Conservation (phyloP, 257 asterid species). For the Sherardia arvensis region DNA sequence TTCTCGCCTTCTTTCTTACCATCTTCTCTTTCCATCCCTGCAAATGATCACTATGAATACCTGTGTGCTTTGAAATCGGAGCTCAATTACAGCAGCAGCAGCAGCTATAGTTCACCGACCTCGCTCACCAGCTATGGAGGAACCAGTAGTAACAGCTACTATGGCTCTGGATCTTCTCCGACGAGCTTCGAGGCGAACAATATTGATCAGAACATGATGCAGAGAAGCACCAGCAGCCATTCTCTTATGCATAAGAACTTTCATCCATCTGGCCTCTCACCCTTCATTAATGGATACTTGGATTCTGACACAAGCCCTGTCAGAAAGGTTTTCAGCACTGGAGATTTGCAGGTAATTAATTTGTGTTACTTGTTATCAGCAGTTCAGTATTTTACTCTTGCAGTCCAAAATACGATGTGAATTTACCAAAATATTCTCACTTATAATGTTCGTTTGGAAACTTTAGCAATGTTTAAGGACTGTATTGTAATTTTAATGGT, state of each 20-base stretch:
- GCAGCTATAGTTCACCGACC: slow-evolving; percentile 59
- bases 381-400: too few relatives aligned
- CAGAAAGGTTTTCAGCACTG: slow-evolving; percentile 55
- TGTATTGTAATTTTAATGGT: too few relatives aligned
- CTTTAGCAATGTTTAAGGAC: too few relatives aligned
- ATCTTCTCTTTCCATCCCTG: slow-evolving; percentile 40
- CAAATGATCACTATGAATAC: slow-evolving; percentile 34
- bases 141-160: slow-evolving; percentile 6
- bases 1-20: slow-evolving; percentile 24
- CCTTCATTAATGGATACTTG: slow-evolving; percentile 24
- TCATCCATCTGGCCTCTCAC: slow-evolving; percentile 33
- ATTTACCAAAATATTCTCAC: too few relatives aligned
- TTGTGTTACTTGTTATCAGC: not conserved
- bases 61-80: slow-evolving; percentile 41
- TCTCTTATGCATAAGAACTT: slow-evolving; percentile 43
- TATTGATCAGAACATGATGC: slow-evolving; percentile 30
- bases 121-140: slow-evolving; percentile 30
- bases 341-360: slow-evolving; percentile 66
- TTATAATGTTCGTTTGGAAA: too few relatives aligned
- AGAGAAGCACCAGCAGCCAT: slow-evolving; percentile 61
- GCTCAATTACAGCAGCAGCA: slow-evolving; percentile 38
- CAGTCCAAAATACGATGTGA: too few relatives aligned
- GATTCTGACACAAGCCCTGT: slow-evolving; percentile 41
- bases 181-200: slow-evolving; percentile 23
- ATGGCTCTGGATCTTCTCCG: slow-evolving; percentile 54